Percentiles rank a stretch among this genome's conserved stretches.
Conservation (phyloP, 1,139 yeast genomes). For the Yamadazyma mexicana region DNA sequence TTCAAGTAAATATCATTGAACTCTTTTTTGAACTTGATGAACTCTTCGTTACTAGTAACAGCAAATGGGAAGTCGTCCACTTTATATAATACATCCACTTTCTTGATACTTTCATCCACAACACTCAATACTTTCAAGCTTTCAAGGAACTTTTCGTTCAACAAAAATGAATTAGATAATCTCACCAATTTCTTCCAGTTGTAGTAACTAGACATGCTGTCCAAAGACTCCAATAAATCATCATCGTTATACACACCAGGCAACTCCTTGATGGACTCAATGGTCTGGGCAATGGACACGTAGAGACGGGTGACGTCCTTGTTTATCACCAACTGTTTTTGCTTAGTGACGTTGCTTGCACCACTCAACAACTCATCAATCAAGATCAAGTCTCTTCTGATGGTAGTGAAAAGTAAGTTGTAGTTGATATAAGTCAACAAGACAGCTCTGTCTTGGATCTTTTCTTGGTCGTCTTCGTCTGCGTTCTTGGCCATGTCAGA, state of each 20-base stretch:
- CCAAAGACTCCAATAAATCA: constrained; percentile 56
- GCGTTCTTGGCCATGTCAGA: constrained; percentile 44
- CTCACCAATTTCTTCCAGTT: constrained; percentile 40
- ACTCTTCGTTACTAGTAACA: constrained; percentile 37
- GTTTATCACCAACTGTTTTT: constrained; percentile 30
- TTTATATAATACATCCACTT: constrained; percentile 19
- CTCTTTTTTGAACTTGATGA: constrained; percentile 26
- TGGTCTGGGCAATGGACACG: constrained; percentile 46
- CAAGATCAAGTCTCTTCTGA: constrained; percentile 67
- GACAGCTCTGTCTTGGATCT: constrained; percentile 72
- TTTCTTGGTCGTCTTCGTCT: constrained; percentile 50
- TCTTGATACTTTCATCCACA: constrained; percentile 26
- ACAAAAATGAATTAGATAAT: constrained; percentile 52
- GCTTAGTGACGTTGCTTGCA: constrained; percentile 12
- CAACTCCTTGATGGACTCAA: constrained; percentile 64
- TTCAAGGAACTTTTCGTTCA: constrained; percentile 46
- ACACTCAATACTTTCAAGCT: constrained; percentile 53
- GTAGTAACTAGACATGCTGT: constrained; percentile 49
- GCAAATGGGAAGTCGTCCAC: constrained; percentile 39
- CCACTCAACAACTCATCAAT: constrained; percentile 31
- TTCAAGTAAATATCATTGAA: constrained; percentile 33
- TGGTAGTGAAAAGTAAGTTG: constrained; percentile 61
- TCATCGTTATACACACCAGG: constrained; percentile 94
- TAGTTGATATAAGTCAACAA: constrained; percentile 74
- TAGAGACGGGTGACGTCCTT: constrained; percentile 52